Base-by-base conservation (phyloP, 169 alveolate genomes). In the Cryptosporidium ubiquitum region DNA sequence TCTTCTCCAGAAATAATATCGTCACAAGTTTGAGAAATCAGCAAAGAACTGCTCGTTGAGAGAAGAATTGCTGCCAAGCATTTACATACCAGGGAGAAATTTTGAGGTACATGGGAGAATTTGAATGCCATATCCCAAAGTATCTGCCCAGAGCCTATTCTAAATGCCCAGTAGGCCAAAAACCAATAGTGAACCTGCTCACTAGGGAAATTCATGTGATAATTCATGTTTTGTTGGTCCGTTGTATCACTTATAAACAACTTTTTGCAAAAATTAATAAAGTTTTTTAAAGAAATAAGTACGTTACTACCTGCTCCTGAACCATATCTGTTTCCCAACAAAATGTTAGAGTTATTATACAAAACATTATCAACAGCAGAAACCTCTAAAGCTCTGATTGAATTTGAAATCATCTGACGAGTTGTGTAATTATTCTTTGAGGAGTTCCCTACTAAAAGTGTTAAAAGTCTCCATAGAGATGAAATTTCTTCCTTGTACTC, bases 111-210 rank as follows among this genome's bases (percentile, higher is more conserved):
- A 44, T 58, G 42, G 39, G 58, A 23, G 35, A 60, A 64, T 29
- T 79, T 64, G 33, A 23, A 40, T 14, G 89, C 58, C 75, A 79
- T 61, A 31, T 79, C 89, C 89, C 73, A 79, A 26, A 79, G 61
- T 61, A 79, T 58, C 29, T 79, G 89, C 3, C 89, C 89, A 0
- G 79, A 58, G 10, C 89, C 89, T 20, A 79, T 79, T 47, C 89
- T 79, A 47, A 79, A 79, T 37, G 89, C 89, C 89, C 89, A 79
- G 47, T 60, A 79, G 23, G 89, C 89, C 51, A 79, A 61, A 47
- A 79, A 79, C 89, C 89, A 79, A 29, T 31, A 79, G 52, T 79
- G 89, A 7, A 26, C 74, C 14, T 61, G 73, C 18, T 61, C 52
- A 16, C 68, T 37, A 4, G 89, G 89, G 52, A 79, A 79, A 42